A percentile compares a stretch with the other conserved stretches of the same genome.
phyloP scores from a whole-genome alignment of 805 yeast species.

The Teunomyces kruisii region DNA sequence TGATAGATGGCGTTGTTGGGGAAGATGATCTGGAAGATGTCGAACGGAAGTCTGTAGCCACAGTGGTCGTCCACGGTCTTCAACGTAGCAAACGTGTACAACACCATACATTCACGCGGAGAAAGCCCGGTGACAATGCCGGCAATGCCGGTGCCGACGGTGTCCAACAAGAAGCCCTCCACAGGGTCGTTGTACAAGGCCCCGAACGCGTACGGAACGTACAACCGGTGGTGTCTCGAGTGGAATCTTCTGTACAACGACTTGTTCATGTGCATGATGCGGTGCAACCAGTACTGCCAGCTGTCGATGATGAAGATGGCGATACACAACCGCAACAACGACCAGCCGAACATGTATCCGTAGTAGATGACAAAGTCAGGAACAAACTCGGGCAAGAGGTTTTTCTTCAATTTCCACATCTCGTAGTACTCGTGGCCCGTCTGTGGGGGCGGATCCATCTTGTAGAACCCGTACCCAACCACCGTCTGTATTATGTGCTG shows the following conservation, averaged over 20 bases:
- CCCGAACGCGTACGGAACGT: slow-evolving; percentile 96
- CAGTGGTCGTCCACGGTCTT: slow-evolving; percentile 98
- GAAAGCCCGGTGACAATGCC: slow-evolving; percentile 59
- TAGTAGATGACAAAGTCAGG: slow-evolving; percentile 52
- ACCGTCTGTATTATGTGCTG: slow-evolving; percentile 85
- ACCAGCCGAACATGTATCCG: slow-evolving; percentile 62
- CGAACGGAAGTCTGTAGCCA: slow-evolving; percentile 93
- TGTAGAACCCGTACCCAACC: slow-evolving; percentile 58
- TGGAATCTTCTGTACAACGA: slow-evolving; percentile 78
- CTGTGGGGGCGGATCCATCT: slow-evolving; percentile 54
- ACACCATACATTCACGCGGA: slow-evolving; percentile 71
- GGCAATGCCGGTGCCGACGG: slow-evolving; percentile 89
- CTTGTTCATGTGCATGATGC: slow-evolving; percentile 83
- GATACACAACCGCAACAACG: slow-evolving; percentile 51
- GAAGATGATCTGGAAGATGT: slow-evolving; percentile 84
- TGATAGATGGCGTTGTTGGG: slow-evolving; percentile 96
- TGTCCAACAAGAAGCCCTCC: slow-evolving; percentile 91
- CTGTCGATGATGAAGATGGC: slow-evolving; percentile 83
- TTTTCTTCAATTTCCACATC: slow-evolving; percentile 47
- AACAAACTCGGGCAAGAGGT: slow-evolving; percentile 36
- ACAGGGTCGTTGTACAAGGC: slow-evolving; percentile 92
- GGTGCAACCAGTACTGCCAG: slow-evolving; percentile 93
- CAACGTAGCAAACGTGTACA: slow-evolving; percentile 86
- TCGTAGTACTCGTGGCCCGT: slow-evolving; percentile 50
- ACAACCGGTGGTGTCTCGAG: slow-evolving; percentile 90